Evolutionary conservation across 2,329 filamentous ascomycete species (phyloP), one percentile per base, ranked within the genome.

Genomic region (Colletotrichum spinosum): DNA sequence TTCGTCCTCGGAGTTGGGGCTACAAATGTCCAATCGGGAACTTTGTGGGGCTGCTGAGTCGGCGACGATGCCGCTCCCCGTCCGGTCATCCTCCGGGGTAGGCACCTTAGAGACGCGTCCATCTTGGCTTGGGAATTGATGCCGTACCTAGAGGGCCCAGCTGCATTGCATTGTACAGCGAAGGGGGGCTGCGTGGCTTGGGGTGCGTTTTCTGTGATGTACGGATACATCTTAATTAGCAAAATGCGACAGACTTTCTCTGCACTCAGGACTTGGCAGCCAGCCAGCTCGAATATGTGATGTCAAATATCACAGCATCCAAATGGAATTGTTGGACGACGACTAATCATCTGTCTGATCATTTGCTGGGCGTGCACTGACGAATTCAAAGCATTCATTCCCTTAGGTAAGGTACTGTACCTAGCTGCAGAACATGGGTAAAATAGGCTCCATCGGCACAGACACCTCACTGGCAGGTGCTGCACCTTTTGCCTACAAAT

Each of bases 61-160:
- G 52, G 63, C 63, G 15, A 48, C 35, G 39, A 45, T 39, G 39
- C 57, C 62, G 62, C 55, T 61, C 33, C 51, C 62, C 62, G 62
- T 65, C 62, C 58, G 62, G 52, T 65, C 38, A 46, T 38, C 44
- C 42, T 62, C 62, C 62, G 62, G 62, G 25, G 41, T 6, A 34
- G 39, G 11, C 7, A 44, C 15, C 37, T 25, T 37, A 44, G 12
- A 15, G 42, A 44, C 12, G 41, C 39, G 17, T 15, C 8, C 35
- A n/a, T 10, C 39, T 34, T 54, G 3, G 46, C 46, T 15, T 33
- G 13, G 25, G 9, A 35, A 33, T 38, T n/a, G 17, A 37, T 37
- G 13, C 39, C 42, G 41, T 38, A 57, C 17, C 17, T 17, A 17
- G 17, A 13, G 38, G 25, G 33, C 46, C 38, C 55, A 44, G 37